These are phyloP conservation scores for Phialophora tarda DNA, from an alignment of 2,329 filamentous ascomycete species.

Conservation along the genomic window DNA sequence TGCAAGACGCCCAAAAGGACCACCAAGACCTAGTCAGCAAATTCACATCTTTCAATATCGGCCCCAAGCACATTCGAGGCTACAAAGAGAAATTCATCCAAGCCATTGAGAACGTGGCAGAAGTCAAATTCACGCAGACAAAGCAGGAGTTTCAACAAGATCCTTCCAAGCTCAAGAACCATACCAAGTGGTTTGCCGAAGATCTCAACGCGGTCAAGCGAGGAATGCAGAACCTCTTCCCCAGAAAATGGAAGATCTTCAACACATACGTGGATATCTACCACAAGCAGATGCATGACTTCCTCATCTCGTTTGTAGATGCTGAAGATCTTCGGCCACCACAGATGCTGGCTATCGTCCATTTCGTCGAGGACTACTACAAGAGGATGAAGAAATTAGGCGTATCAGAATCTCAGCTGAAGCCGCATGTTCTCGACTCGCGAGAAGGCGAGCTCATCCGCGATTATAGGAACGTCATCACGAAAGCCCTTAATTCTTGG, in stretches of 20 bases:
- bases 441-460: constrained; percentile 87
- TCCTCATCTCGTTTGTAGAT: constrained; percentile 80
- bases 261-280: constrained; percentile 90
- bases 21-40: constrained; percentile 92
- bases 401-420: constrained; percentile 74
- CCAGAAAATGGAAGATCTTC: constrained; percentile 95
- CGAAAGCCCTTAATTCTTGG: constrained; percentile 95
- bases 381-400: constrained; percentile 92
- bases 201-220: constrained; percentile 93
- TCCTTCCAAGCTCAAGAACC: constrained; percentile 81
- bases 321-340: constrained; percentile 82
- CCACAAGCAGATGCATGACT: constrained; percentile 94
- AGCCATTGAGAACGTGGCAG: constrained; percentile 74
- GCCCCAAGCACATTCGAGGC: constrained; percentile 86
- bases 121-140: constrained; percentile 74
- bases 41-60: constrained; percentile 94
- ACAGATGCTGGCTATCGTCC: constrained; percentile 87
- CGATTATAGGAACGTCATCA: constrained; percentile 93
- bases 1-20: constrained; percentile 93
- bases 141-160: constrained; percentile 81
- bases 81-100: constrained; percentile 96
- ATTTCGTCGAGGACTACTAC: constrained; percentile 96
- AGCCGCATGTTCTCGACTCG: constrained; percentile 86
- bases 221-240: constrained; percentile 89
- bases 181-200: constrained; percentile 96